Evolutionary conservation across 768 basidiomycete species (phyloP).

Genomic region (Candolleomyces eurysporus): DNA sequence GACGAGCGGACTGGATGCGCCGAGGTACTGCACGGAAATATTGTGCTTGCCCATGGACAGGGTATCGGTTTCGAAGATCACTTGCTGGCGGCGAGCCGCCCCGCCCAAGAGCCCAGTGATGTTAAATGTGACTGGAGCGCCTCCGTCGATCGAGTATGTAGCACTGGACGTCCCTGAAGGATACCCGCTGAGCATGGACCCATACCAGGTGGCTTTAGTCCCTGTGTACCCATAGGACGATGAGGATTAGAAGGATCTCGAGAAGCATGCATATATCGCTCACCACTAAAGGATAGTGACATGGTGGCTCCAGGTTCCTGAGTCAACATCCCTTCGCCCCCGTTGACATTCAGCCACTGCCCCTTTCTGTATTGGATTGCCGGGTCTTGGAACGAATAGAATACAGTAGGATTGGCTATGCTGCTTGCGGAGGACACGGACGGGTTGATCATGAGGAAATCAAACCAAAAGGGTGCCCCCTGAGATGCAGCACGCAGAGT

Average conservation of each 20-base stretch:
- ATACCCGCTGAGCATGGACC: neutral
- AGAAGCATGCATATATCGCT: neutral
- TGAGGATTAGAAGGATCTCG: neutral
- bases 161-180: neutral
- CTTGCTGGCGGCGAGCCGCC: no score
- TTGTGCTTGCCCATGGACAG: neutral
- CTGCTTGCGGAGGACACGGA: neutral
- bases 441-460: neutral
- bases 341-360: neutral
- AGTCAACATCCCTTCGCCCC: neutral
- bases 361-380: neutral
- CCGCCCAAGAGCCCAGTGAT: neutral
- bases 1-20: conserved; percentile 2
- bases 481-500: neutral
- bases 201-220: conserved; percentile 3
- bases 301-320: neutral
- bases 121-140: neutral
- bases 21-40: neutral
- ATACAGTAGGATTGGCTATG: neutral
- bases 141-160: conserved; percentile 5
- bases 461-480: neutral
- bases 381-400: neutral
- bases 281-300: neutral
- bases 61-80: no score
- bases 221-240: neutral